Conservation (phyloP, 345 rosid genomes). For the Euphorbia tirucalli region DNA sequence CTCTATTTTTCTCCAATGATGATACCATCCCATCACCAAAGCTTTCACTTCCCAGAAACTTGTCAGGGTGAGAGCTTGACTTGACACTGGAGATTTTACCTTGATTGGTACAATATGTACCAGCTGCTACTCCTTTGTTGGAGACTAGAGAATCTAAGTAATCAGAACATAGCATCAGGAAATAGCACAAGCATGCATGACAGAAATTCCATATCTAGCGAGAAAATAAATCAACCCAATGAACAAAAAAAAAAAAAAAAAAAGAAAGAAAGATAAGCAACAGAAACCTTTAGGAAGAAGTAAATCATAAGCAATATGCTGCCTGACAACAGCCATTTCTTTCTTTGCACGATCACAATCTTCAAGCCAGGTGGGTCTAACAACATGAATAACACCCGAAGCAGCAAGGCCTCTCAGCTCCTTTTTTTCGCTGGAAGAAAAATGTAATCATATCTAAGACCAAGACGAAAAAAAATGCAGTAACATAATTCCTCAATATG, state of each 20-base stretch:
- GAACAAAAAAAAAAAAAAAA: neutral
- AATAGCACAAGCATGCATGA: constrained; percentile 8
- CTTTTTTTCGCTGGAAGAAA: constrained; percentile 65
- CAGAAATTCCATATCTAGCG: constrained; percentile 1
- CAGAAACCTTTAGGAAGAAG: constrained; percentile 81
- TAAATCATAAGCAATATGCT: constrained; percentile 67
- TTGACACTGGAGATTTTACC: constrained; percentile 26
- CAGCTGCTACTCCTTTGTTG: constrained; percentile 42
- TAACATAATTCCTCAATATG: constrained; percentile 2
- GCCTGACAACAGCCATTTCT: constrained; percentile 60
- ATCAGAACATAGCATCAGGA: constrained; percentile 24
- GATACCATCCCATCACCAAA: constrained; percentile 32
- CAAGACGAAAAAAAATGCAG: constrained; percentile 9
- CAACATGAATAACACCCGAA: constrained; percentile 76
- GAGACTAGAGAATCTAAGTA: constrained; percentile 48
- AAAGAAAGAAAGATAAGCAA: constrained; percentile 1
- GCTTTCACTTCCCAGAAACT: constrained; percentile 29
- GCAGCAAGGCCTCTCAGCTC: constrained; percentile 79
- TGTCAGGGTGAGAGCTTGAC: constrained; percentile 32
- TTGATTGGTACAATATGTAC: constrained; percentile 36
- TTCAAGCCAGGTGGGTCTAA: constrained; percentile 81
- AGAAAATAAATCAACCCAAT: constrained; percentile 15
- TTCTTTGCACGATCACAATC: constrained; percentile 74
- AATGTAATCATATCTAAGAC: constrained; percentile 14
- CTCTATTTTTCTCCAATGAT: constrained; percentile 34